phyloP scores from a whole-genome alignment of 805 yeast genomes.

The Ogataea trehaloabstinens region DNA sequence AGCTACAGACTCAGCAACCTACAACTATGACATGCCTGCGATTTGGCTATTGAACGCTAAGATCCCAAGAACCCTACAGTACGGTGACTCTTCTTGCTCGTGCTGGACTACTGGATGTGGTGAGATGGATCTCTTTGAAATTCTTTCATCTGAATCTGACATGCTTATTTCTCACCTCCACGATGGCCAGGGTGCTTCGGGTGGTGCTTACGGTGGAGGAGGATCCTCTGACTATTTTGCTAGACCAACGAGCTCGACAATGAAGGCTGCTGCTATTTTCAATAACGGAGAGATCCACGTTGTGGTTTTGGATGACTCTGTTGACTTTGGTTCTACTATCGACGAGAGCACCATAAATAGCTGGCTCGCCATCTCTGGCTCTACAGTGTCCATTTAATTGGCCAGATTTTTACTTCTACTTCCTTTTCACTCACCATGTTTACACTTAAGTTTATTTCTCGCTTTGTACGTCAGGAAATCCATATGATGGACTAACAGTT shows the following conservation, averaged over 20 bases:
- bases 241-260: constrained; percentile 75
- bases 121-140: constrained; percentile 93
- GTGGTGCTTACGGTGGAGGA: constrained; percentile 58
- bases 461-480: background rate
- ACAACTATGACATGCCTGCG: constrained; percentile 95
- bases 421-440: background rate
- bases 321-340: constrained; percentile 52
- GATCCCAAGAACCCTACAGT: constrained; percentile 95
- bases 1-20: constrained; percentile 41
- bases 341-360: constrained; percentile 51
- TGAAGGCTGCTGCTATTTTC: constrained; percentile 91
- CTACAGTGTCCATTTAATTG: constrained; percentile 35
- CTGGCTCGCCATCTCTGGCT: constrained; percentile 59
- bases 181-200: constrained; percentile 70
- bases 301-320: constrained; percentile 53
- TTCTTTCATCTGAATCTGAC: constrained; percentile 71
- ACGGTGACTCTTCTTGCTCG: constrained; percentile 81
- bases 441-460: background rate
- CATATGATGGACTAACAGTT: background rate
- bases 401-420: background rate
- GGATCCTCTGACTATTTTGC: constrained; percentile 86
- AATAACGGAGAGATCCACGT: constrained; percentile 55
- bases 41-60: constrained; percentile 94
- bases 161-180: constrained; percentile 81
- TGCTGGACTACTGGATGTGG: constrained; percentile 99